These are phyloP conservation scores for Mortierella sp. DNA, from an alignment of 371 early-diverging fungal species.

Conservation along the genomic window DNA sequence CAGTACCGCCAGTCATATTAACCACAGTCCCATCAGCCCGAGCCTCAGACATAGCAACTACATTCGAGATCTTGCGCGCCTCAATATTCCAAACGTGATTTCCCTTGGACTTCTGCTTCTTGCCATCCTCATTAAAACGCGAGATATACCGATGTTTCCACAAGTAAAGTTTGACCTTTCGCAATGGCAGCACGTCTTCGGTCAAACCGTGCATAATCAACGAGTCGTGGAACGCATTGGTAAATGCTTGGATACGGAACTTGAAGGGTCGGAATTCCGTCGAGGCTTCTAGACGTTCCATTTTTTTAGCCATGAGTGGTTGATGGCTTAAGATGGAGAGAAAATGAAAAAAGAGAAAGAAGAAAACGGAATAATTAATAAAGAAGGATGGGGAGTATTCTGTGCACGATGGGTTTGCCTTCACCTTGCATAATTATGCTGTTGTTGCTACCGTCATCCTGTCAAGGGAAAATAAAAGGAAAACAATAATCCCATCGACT, in stretches of 20 bases:
- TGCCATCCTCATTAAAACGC: slow-evolving; percentile 79
- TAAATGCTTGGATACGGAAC: slow-evolving; percentile 80
- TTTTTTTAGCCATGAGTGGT: slow-evolving; percentile 76
- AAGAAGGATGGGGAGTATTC: too few relatives aligned
- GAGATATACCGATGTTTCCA: slow-evolving; percentile 74
- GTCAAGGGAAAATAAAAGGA: too few relatives aligned
- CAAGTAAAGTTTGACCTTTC: slow-evolving; percentile 73
- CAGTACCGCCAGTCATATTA: too few relatives aligned
- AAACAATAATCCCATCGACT: too few relatives aligned
- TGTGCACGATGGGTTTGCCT: too few relatives aligned
- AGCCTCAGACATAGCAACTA: neutral
- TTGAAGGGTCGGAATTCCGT: slow-evolving; percentile 76
- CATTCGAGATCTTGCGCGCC: slow-evolving; percentile 63
- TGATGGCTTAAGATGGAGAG: slow-evolving; percentile 61
- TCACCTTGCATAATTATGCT: too few relatives aligned
- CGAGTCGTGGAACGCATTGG: slow-evolving; percentile 74
- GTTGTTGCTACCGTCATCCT: too few relatives aligned
- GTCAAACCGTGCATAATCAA: slow-evolving; percentile 64
- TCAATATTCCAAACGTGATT: slow-evolving; percentile 81
- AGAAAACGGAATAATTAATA: neutral
- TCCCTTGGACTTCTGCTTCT: slow-evolving; percentile 78
- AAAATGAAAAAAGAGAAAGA: slow-evolving; percentile 1
- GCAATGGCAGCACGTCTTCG: slow-evolving; percentile 65
- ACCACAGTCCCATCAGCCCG: neutral
- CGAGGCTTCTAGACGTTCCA: slow-evolving; percentile 72